Percentiles rank a stretch among this genome's conserved stretches.
Evolutionary conservation across 768 basidiomycete genomes (phyloP).

Genomic region (Tricholoma matsutake): DNA sequence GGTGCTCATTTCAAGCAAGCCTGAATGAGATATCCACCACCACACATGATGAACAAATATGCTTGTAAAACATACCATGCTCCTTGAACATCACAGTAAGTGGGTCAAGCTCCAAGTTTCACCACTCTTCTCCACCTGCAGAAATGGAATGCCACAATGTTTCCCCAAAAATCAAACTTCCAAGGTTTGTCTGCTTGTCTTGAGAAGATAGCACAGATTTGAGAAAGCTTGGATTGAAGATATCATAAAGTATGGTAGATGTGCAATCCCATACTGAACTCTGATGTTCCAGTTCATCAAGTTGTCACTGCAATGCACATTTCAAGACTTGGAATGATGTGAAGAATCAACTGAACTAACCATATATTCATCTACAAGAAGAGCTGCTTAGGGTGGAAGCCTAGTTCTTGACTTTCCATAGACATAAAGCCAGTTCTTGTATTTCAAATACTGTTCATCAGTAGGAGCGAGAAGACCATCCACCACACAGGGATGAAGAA

Average conservation of each 20-base stretch:
- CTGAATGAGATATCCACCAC: too few relatives aligned
- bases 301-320: neutral
- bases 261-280: neutral
- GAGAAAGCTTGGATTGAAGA: neutral
- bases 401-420: constrained; percentile 11
- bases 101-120: too few relatives aligned
- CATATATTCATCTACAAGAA: constrained; percentile 12
- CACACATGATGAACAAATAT: too few relatives aligned
- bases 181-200: neutral
- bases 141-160: neutral
- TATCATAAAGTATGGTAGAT: neutral
- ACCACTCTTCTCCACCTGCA: too few relatives aligned
- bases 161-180: neutral
- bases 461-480: constrained; percentile 10
- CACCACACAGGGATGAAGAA: constrained; percentile 2
- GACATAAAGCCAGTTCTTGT: constrained; percentile 21
- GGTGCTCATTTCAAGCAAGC: too few relatives aligned
- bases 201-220: neutral
- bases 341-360: too few relatives aligned
- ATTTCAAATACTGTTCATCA: constrained; percentile 10
- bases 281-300: neutral
- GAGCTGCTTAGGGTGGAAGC: constrained; percentile 3
- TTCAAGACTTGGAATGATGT: too few relatives aligned
- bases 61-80: too few relatives aligned
- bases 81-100: too few relatives aligned